A percentile compares a stretch with the other conserved stretches of the same genome.
Conservation (phyloP, 768 basidiomycete genomes). For the Asterophora parasitica region DNA sequence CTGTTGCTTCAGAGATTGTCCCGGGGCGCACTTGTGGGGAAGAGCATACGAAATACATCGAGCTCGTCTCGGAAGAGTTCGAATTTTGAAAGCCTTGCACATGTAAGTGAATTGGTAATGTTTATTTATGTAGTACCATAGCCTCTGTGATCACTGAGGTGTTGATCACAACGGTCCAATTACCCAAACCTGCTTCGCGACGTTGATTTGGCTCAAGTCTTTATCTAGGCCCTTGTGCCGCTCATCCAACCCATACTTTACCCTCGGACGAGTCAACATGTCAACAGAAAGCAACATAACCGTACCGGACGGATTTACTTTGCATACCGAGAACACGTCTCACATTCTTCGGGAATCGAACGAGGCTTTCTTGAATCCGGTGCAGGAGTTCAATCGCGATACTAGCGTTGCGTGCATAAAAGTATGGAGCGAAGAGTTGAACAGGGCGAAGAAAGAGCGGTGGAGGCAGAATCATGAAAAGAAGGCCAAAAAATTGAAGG, state of each 20-base stretch:
- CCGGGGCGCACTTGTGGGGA: constrained; percentile 47
- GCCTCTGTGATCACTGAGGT: too few species aligned
- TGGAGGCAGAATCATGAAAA: constrained; percentile 54
- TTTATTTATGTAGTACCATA: too few species aligned
- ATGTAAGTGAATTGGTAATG: too few species aligned
- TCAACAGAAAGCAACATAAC: constrained; percentile 23
- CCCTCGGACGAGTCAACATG: constrained; percentile 16
- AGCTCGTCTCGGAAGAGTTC: constrained; percentile 66
- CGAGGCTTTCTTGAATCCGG: constrained; percentile 92
- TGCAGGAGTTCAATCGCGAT: constrained; percentile 98
- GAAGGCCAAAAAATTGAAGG: constrained; percentile 37
- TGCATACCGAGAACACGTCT: constrained; percentile 79
- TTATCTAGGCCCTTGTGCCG: constrained; percentile 24
- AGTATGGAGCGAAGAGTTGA: constrained; percentile 76
- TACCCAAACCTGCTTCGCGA: constrained; percentile 10
- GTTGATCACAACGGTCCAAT: constrained; percentile 1
- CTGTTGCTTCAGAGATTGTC: constrained; percentile 56
- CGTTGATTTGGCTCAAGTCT: constrained; percentile 12
- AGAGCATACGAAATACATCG: constrained; percentile 50
- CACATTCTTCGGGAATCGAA: constrained; percentile 77
- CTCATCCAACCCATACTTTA: neutral
- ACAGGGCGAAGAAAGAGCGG: constrained; percentile 55
- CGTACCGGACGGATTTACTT: constrained; percentile 69
- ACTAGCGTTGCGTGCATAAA: constrained; percentile 86
- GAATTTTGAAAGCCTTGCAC: constrained; percentile 56